Base-by-base conservation (phyloP, 441 rosid genomes). In the Croton laevigatus region DNA sequence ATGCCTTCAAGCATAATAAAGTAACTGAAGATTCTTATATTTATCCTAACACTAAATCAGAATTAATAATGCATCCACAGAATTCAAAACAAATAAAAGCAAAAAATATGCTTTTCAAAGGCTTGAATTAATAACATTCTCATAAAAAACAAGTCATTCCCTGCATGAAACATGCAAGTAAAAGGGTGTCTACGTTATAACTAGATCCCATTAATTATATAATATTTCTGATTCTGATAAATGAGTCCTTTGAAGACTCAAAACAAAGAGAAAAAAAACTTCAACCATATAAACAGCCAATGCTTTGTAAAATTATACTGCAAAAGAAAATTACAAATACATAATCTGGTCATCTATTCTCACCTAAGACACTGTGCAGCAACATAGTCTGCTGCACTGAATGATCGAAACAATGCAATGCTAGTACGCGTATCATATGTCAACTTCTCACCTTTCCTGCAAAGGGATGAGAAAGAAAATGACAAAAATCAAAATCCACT, bases 281-380 rank as follows among this genome's bases (percentile, higher is more conserved):
- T 57, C 65, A 64, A 62, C 37, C 45, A 44, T 7, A 53, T 55
- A 22, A 34, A 32, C 27, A 52, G 36, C 48, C 34, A 1, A 42
- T 17, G 61, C 48, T 16, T 72, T 4, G 5, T 8, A 40, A 40
- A 40, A 65, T 34, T 11, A 6, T 8, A 20, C 45, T 54, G 42
- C 64, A 69, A 42, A 51, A 42, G 37, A 66, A 67, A 59, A 16
- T 37, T 32, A 42, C 23, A 36, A 32, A 46, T n/a, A 20, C 12
- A 42, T 48, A 19, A 6, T 44, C 16, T 46, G 13, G 60, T 19
- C 8, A 70, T 54, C 12, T 32, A 36, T 34, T 66, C 83, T 79
- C 78, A 90, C 98, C 98, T 88, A 5, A 93, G 71, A 82, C 91
- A 68, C 70, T 93, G 98, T 42, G 98, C 84, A 75, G 90, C 81